Evolutionary conservation across 2,329 filamentous ascomycete genomes (phyloP).

Genomic region (Colletotrichum phormii): DNA sequence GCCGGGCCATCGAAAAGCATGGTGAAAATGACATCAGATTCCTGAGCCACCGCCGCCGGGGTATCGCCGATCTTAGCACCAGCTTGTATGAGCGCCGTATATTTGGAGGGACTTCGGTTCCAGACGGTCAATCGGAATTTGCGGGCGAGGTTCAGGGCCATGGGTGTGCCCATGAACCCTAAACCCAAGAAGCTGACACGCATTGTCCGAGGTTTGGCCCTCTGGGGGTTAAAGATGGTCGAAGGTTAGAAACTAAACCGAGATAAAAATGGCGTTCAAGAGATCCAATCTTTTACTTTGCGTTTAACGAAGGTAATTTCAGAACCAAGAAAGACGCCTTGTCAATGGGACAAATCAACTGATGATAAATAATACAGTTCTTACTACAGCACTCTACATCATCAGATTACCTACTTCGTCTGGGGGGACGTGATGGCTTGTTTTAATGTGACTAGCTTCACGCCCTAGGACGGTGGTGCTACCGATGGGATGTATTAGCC

Average conservation of each 20-base stretch:
- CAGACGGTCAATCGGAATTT: conserved; percentile 44
- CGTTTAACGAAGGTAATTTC: no score
- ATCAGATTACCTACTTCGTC: no score
- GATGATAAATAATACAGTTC: no score
- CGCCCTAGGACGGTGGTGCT: conserved; percentile 15
- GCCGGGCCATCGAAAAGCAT: conserved; percentile 47
- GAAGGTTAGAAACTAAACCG: no score
- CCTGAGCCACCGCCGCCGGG: conserved; percentile 40
- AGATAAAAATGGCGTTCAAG: no score
- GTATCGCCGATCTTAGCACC: conserved; percentile 41
- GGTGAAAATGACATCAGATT: conserved; percentile 45
- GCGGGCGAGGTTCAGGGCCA: conserved; percentile 46
- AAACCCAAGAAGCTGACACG: conserved; percentile 46
- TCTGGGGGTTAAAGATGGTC: no score
- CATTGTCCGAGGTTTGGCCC: neutral
- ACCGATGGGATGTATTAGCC: neutral
- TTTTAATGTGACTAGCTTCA: conserved; percentile 2
- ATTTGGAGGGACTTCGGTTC: conserved; percentile 46
- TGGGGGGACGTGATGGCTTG: no score
- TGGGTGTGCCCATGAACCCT: conserved; percentile 47
- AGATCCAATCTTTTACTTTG: no score
- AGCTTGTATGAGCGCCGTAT: conserved; percentile 36
- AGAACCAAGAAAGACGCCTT: no score
- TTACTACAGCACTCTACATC: no score
- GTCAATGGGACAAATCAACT: no score